A percentile compares a stretch with the other conserved stretches of the same genome.
phyloP scores from a whole-genome alignment of 495 filamentous ascomycete genomes.

The Aspergillus diversus region DNA sequence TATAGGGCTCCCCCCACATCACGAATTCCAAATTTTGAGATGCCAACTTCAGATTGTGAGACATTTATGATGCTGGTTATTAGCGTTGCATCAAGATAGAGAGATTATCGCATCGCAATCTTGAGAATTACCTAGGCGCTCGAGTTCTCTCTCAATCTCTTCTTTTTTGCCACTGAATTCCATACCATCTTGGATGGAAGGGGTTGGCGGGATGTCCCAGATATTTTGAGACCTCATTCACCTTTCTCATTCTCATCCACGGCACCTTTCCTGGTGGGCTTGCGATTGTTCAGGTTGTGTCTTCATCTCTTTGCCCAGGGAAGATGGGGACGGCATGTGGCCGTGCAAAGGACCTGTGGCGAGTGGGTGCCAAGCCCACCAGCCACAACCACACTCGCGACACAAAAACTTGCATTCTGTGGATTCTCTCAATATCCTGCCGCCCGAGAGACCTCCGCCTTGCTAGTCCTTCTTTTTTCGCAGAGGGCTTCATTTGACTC shows the following conservation, averaged over 20 bases:
- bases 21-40: not conserved
- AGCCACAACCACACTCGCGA: slow-evolving; percentile 47
- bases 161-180: not conserved
- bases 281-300: not conserved
- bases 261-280: not conserved
- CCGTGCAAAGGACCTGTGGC: slow-evolving; percentile 26
- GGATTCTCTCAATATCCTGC: slow-evolving; percentile 32
- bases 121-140: not conserved
- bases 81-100: not conserved
- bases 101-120: not conserved
- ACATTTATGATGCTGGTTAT: not conserved
- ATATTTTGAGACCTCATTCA: not conserved
- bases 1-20: slow-evolving; percentile 1
- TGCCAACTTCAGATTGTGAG: not conserved
- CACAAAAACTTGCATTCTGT: slow-evolving; percentile 46
- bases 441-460: slow-evolving; percentile 24
- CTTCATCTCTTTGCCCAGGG: not conserved
- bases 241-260: not conserved
- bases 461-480: slow-evolving; percentile 21
- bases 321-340: slow-evolving; percentile 29
- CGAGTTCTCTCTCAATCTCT: not conserved
- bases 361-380: slow-evolving; percentile 19
- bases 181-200: not conserved
- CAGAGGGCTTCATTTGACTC: slow-evolving; percentile 19
- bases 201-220: not conserved